Evolutionary conservation across 148 eudicot species (phyloP).

Genomic region (Nepenthes gracilis): DNA sequence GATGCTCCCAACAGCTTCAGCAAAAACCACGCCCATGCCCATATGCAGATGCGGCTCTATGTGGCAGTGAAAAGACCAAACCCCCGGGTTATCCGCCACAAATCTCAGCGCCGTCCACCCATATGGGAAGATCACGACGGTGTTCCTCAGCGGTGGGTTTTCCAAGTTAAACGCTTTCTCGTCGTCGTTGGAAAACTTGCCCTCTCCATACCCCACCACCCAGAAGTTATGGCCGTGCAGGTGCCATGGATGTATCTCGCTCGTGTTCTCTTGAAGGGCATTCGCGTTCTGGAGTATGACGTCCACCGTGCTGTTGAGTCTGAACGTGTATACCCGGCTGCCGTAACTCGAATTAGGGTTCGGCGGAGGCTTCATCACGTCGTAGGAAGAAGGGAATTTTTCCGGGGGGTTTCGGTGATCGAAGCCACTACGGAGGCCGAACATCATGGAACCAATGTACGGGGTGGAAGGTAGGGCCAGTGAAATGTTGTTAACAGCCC

Average conservation of each 20-base stretch:
- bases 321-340: constrained; percentile 39
- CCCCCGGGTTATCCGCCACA: constrained; percentile 82
- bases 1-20: constrained; percentile 34
- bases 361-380: constrained; percentile 24
- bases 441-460: constrained; percentile 50
- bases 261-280: constrained; percentile 24
- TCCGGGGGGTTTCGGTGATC: constrained; percentile 37
- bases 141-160: constrained; percentile 70
- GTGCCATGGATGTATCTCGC: constrained; percentile 92
- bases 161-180: constrained; percentile 44
- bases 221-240: constrained; percentile 90
- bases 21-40: constrained; percentile 92
- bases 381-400: constrained; percentile 21
- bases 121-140: constrained; percentile 58
- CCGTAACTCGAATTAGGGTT: constrained; percentile 52
- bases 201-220: constrained; percentile 90
- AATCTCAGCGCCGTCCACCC: constrained; percentile 90
- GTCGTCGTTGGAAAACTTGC: constrained; percentile 33
- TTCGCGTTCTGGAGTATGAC: constrained; percentile 79
- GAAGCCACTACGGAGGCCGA: constrained; percentile 21
- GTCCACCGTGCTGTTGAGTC: constrained; percentile 38
- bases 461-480: constrained; percentile 57
- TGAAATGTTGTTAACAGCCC: constrained; percentile 88
- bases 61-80: constrained; percentile 91
- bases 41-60: constrained; percentile 90